phyloP scores from a whole-genome alignment of 140 eudicot species.

The Bidens hawaiensis region DNA sequence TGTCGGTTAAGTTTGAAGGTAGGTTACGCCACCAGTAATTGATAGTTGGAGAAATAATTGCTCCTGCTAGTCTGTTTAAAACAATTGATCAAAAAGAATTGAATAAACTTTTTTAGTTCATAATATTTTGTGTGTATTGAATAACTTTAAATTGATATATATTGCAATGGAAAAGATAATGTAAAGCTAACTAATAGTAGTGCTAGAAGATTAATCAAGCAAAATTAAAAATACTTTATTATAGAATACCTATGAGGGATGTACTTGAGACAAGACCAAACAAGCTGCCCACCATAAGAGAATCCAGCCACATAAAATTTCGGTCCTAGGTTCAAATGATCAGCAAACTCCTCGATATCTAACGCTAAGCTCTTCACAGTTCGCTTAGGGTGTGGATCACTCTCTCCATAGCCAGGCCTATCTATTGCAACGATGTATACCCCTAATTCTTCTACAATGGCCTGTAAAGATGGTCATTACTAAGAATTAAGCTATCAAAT shows the following conservation, averaged over 20 bases:
- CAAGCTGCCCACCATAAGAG: constrained; percentile 30
- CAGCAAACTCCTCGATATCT: constrained; percentile 44
- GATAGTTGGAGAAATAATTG: constrained; percentile 40
- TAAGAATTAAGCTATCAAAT: neutral
- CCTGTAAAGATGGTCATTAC: constrained; percentile 13
- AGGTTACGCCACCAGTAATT: constrained; percentile 61
- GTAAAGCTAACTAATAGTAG: too few relatives aligned
- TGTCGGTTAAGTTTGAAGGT: constrained; percentile 32
- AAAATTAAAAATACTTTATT: too few relatives aligned
- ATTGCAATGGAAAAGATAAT: too few relatives aligned
- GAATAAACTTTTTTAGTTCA: too few relatives aligned
- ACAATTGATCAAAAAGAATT: too few relatives aligned
- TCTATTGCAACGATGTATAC: constrained; percentile 32
- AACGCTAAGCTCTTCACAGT: constrained; percentile 33
- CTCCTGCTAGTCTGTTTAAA: constrained; percentile 57
- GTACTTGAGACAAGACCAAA: constrained; percentile 43
- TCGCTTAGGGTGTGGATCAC: constrained; percentile 39
- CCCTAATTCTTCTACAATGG: constrained; percentile 29
- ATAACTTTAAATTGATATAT: too few relatives aligned
- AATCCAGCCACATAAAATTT: constrained; percentile 40
- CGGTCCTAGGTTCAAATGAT: constrained; percentile 28
- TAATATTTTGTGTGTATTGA: too few relatives aligned
- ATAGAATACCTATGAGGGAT: constrained; percentile 39
- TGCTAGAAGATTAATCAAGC: too few relatives aligned
- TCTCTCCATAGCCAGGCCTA: constrained; percentile 47